phyloP scores from a whole-genome alignment of 306 rosid genomes.

The Lithocarpus polystachyus region DNA sequence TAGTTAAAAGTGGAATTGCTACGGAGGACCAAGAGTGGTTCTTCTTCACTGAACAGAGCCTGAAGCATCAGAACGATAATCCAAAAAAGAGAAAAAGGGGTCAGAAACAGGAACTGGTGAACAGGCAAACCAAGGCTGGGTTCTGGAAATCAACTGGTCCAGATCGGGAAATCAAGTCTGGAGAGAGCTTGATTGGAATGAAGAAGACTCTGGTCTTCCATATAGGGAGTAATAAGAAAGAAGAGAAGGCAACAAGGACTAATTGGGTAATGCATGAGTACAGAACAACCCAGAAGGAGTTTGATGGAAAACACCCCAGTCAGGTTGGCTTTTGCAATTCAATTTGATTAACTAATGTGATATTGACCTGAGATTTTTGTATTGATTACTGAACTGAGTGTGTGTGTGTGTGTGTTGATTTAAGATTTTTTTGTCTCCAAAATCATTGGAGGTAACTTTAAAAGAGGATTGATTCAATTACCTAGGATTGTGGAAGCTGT shows the following conservation, averaged over 20 bases:
- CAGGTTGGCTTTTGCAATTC: slow-evolving; percentile 47
- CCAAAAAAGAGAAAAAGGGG: too few relatives aligned
- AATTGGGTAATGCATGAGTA: slow-evolving; percentile 94
- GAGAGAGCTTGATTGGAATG: slow-evolving; percentile 67
- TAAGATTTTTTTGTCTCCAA: too few relatives aligned
- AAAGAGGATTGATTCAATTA: background rate
- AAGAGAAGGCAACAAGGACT: slow-evolving; percentile 47
- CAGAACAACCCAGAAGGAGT: slow-evolving; percentile 67
- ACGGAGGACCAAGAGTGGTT: slow-evolving; percentile 92
- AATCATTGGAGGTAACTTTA: too few relatives aligned
- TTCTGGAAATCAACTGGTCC: slow-evolving; percentile 97
- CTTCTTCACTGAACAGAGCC: slow-evolving; percentile 88
- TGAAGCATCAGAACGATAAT: slow-evolving; percentile 68
- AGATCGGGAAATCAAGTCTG: slow-evolving; percentile 74
- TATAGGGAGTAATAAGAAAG: slow-evolving; percentile 78
- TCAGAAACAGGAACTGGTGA: slow-evolving; percentile 40
- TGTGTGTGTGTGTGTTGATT: too few relatives aligned
- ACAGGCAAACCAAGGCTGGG: slow-evolving; percentile 73
- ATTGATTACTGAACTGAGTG: too few relatives aligned
- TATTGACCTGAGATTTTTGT: too few relatives aligned
- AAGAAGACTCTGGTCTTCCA: slow-evolving; percentile 89
- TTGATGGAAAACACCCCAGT: slow-evolving; percentile 88
- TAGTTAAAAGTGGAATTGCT: slow-evolving; percentile 64
- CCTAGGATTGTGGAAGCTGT: too few relatives aligned
- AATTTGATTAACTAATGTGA: background rate